A percentile compares a stretch with the other conserved stretches of the same genome.
Evolutionary conservation across 2,329 filamentous ascomycete species (phyloP).

Genomic region (Chaetothyriales sp.): DNA sequence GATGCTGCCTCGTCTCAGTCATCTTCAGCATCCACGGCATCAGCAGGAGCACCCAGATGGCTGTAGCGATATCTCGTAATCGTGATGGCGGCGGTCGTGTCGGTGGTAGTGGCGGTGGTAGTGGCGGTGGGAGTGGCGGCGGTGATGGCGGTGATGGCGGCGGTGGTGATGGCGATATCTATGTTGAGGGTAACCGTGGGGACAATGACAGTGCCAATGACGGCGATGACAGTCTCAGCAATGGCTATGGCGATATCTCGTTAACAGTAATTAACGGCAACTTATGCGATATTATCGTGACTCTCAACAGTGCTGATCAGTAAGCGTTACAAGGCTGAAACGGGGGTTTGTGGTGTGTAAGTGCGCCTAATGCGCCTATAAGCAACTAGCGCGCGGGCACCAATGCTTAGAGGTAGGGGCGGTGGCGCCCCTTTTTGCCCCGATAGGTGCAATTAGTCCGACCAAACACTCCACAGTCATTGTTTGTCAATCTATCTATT

Average conservation of each 20-base stretch:
- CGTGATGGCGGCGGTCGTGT: not conserved
- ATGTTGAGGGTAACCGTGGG: no score
- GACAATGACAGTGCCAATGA: not conserved
- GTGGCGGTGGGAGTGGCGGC: not conserved
- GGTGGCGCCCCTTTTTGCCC: no score
- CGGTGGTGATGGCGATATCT: not conserved
- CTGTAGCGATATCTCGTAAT: not conserved
- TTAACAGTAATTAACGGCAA: no score
- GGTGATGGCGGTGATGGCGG: not conserved
- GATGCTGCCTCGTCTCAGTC: not conserved
- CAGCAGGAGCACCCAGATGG: not conserved
- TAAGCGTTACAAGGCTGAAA: no score
- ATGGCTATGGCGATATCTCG: no score
- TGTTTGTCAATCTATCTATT: not conserved
- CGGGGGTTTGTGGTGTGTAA: no score
- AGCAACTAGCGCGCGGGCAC: no score
- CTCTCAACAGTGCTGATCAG: no score
- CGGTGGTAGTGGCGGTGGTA: not conserved
- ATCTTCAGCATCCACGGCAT: not conserved
- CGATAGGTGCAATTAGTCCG: not conserved
- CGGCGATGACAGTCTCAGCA: not conserved
- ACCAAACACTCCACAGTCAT: not conserved
- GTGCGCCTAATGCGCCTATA: no score
- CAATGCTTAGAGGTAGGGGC: no score
- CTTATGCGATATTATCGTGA: no score